Conservation (phyloP, 495 filamentous ascomycete species). For the Penicillium daleae region DNA sequence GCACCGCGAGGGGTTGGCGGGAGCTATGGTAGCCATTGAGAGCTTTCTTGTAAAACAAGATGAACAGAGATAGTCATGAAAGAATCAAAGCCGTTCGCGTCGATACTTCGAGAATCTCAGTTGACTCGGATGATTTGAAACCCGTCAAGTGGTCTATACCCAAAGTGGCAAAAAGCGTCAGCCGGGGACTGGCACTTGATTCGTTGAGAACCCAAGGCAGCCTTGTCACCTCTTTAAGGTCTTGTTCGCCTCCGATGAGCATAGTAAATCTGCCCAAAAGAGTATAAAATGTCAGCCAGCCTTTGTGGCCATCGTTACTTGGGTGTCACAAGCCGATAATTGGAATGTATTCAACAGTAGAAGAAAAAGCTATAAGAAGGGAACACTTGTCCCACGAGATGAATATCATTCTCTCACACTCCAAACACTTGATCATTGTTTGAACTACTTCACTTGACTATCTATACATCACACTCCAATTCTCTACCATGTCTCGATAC, state of each 20-base stretch:
- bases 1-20: background rate
- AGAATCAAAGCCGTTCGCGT: background rate
- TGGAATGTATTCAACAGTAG: background rate
- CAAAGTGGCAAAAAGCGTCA: background rate
- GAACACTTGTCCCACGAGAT: background rate
- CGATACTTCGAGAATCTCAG: background rate
- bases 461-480: background rate
- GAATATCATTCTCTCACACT: background rate
- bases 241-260: background rate
- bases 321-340: background rate
- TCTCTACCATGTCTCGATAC: conserved; percentile 30
- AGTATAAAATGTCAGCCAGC: background rate
- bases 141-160: background rate
- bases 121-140: background rate
- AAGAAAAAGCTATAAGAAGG: background rate
- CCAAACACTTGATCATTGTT: background rate
- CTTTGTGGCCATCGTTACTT: background rate
- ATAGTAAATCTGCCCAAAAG: background rate
- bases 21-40: background rate
- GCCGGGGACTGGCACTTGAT: background rate
- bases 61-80: background rate
- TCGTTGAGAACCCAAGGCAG: background rate
- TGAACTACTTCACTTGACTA: background rate
- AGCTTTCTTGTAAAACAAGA: background rate
- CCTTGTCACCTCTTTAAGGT: background rate